Evolutionary conservation across 306 rosid species (phyloP).

Genomic region (Quercus dentata): DNA sequence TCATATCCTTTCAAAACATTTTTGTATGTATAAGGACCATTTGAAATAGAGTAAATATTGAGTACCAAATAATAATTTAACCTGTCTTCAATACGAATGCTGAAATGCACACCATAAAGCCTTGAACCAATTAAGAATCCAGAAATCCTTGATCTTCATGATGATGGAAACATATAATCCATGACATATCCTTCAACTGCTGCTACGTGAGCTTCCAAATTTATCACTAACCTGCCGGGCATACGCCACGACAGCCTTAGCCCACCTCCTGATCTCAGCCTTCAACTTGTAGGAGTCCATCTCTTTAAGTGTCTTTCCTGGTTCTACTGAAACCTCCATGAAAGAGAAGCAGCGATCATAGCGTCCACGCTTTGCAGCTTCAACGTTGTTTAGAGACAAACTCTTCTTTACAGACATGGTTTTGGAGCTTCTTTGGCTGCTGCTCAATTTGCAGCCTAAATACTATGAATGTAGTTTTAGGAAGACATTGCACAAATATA

Average conservation of each 20-base stretch:
- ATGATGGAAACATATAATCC: not conserved
- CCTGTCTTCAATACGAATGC: not conserved
- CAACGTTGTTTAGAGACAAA: slow-evolving; percentile 45
- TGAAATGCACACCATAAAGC: not conserved
- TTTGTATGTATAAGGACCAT: no score
- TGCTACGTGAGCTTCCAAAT: slow-evolving; percentile 42
- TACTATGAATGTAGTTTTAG: slow-evolving; percentile 4
- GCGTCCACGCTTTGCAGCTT: slow-evolving; percentile 22
- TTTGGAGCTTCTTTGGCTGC: slow-evolving; percentile 12
- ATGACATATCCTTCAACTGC: not conserved
- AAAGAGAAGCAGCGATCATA: slow-evolving; percentile 47
- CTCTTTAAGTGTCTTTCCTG: slow-evolving; percentile 63
- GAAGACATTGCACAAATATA: not conserved
- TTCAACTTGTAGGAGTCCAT: slow-evolving; percentile 83
- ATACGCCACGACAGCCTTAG: slow-evolving; percentile 81
- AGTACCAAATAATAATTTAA: no score
- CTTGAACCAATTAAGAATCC: not conserved
- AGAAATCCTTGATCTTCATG: not conserved
- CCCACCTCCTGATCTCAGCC: slow-evolving; percentile 77
- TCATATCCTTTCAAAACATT: no score
- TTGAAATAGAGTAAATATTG: no score
- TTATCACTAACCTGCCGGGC: slow-evolving; percentile 81
- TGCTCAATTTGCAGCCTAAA: slow-evolving; percentile 14
- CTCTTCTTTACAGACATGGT: slow-evolving; percentile 81
- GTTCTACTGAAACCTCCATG: slow-evolving; percentile 53